phyloP scores from a whole-genome alignment of 2,329 filamentous ascomycete species.

The Fusarium sororula region DNA sequence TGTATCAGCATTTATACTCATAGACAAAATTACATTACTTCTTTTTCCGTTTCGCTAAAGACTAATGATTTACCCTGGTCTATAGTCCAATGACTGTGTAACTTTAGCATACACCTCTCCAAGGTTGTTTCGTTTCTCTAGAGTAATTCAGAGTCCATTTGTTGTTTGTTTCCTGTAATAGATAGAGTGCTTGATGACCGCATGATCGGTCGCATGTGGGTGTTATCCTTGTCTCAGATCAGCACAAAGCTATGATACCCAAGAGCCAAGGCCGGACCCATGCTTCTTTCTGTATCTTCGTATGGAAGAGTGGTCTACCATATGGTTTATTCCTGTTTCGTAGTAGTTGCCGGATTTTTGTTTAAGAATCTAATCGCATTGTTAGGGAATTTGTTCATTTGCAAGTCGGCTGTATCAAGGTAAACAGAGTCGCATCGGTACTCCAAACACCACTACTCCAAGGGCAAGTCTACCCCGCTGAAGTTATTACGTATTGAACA shows the following conservation, averaged over 20 bases:
- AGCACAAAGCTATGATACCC: slow-evolving; percentile 10
- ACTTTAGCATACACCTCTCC: not conserved
- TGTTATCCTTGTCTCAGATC: slow-evolving; percentile 32
- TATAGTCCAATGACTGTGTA: not conserved
- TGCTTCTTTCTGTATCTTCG: not conserved
- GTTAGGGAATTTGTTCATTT: not conserved
- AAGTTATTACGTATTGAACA: not conserved
- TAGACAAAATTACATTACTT: not conserved
- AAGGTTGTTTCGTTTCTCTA: not conserved
- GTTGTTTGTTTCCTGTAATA: not conserved
- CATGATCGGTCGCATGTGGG: slow-evolving; percentile 17
- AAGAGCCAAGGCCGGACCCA: slow-evolving; percentile 11
- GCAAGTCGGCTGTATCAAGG: not conserved
- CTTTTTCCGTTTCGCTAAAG: not conserved
- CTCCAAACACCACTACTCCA: not conserved
- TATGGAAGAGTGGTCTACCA: not conserved
- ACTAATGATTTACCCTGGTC: not conserved
- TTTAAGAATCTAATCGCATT: not conserved
- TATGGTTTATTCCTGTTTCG: not conserved
- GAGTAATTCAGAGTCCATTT: not conserved
- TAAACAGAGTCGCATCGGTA: not conserved
- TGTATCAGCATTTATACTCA: not conserved
- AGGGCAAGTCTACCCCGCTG: not conserved
- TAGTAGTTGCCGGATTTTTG: not conserved
- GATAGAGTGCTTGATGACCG: slow-evolving; percentile 6